phyloP scores from a whole-genome alignment of 176 grass and related monocot genomes.

The Sorghum bicolor region Sorghum_bicolor_NCBIv3 NC_012874.2:66491001-66491500 shows the following conservation, averaged over 20 bases:
- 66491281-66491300: conserved; percentile 73
- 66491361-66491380: conserved; percentile 77
- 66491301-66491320: conserved; percentile 53
- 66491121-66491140: background rate
- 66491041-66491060: background rate
- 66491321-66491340: conserved; percentile 57
- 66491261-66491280: conserved; percentile 37
- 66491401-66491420: conserved; percentile 76
- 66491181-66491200: background rate
- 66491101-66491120: background rate
- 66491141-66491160: conserved; percentile 20
- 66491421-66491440: conserved; percentile 91
- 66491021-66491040: conserved; percentile 1
- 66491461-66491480: conserved; percentile 74
- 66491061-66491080: background rate
- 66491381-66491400: conserved; percentile 92
- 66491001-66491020: conserved; percentile 14
- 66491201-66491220: conserved; percentile 10
- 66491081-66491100: background rate
- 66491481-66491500: conserved; percentile 65
- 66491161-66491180: background rate
- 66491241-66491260: conserved; percentile 6
- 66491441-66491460: conserved; percentile 69
- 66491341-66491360: conserved; percentile 69
- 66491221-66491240: conserved; percentile 11